Conservation (phyloP, 192 early-diverging fungal species). For the Gonapodya prolifera region DNA sequence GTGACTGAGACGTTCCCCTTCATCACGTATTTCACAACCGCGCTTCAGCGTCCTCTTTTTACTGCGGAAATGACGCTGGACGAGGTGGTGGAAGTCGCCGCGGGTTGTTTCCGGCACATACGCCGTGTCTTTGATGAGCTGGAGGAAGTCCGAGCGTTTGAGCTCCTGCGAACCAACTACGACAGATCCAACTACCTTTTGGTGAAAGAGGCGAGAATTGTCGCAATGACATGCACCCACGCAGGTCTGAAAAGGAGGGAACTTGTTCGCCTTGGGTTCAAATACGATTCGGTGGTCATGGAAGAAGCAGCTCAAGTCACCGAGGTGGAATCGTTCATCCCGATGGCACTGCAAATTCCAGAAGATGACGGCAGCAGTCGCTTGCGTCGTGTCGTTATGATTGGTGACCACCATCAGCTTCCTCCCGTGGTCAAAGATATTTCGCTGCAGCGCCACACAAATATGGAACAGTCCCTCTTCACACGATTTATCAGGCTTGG, state of each 20-base stretch:
- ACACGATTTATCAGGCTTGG: slow-evolving; percentile 80
- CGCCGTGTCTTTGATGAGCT: slow-evolving; percentile 71
- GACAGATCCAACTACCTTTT: slow-evolving; percentile 86
- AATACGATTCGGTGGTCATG: slow-evolving; percentile 91
- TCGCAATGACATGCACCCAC: slow-evolving; percentile 97
- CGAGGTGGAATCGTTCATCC: slow-evolving; percentile 91
- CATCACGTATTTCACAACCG: slow-evolving; percentile 53
- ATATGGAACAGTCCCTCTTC: slow-evolving; percentile 94
- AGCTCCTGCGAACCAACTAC: slow-evolving; percentile 61
- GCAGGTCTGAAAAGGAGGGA: slow-evolving; percentile 83
- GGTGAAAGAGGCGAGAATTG: slow-evolving; percentile 88
- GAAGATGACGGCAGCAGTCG: slow-evolving; percentile 43
- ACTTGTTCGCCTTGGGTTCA: slow-evolving; percentile 77
- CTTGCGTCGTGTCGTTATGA: slow-evolving; percentile 81
- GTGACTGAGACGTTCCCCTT: slow-evolving; percentile 68
- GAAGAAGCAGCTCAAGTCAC: slow-evolving; percentile 94
- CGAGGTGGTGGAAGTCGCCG: slow-evolving; percentile 42
- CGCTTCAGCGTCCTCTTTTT: slow-evolving; percentile 56
- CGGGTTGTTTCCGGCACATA: slow-evolving; percentile 75
- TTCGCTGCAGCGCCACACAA: slow-evolving; percentile 70
- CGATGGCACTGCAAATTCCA: slow-evolving; percentile 69
- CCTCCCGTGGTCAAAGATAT: slow-evolving; percentile 89
- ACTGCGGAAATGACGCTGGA: slow-evolving; percentile 27
- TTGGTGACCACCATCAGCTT: slow-evolving; percentile 96
- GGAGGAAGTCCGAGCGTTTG: slow-evolving; percentile 86